Conservation (phyloP, 1,284 basidiomycete genomes). For the Golubevia sp. region DNA sequence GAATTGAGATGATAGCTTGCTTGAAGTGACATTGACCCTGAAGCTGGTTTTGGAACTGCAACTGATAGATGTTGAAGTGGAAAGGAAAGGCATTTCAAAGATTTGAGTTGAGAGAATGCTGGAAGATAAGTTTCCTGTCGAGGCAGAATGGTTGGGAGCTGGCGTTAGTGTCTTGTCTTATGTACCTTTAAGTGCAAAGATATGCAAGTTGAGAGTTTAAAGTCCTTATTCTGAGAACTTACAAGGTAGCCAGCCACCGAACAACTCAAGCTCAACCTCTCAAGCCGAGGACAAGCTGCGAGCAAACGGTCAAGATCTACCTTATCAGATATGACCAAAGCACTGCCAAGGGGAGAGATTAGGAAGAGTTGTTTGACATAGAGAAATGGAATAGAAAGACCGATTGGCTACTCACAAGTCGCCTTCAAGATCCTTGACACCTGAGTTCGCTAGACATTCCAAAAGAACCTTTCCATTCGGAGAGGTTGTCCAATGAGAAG, state of each 20-base stretch:
- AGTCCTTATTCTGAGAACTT: too few species aligned
- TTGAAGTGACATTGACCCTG: not conserved
- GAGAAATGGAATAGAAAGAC: not conserved
- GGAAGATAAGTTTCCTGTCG: slow-evolving; percentile 5
- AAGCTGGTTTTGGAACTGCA: not conserved
- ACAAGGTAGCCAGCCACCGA: slow-evolving; percentile 8
- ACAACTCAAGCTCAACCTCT: slow-evolving; percentile 3
- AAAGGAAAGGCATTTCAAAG: slow-evolving; percentile 3
- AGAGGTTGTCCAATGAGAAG: slow-evolving; percentile 1
- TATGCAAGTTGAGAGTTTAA: too few species aligned
- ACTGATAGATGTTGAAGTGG: slow-evolving; percentile 12
- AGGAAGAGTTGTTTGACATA: not conserved
- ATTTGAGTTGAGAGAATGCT: slow-evolving; percentile 6
- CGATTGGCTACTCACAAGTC: slow-evolving; percentile 1
- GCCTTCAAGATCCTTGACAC: slow-evolving; percentile 6
- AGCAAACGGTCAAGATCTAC: slow-evolving; percentile 8
- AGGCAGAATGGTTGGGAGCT: too few species aligned
- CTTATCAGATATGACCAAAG: slow-evolving; percentile 11
- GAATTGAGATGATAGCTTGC: not conserved
- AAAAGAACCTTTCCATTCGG: not conserved
- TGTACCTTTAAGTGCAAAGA: too few species aligned
- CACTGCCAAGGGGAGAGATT: not conserved
- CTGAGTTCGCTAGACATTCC: slow-evolving; percentile 3
- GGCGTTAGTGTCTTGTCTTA: too few species aligned
- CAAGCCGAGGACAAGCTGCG: not conserved